Evolutionary conservation across 768 basidiomycete species (phyloP).

Genomic region (Leucocoprinus sp.): DNA sequence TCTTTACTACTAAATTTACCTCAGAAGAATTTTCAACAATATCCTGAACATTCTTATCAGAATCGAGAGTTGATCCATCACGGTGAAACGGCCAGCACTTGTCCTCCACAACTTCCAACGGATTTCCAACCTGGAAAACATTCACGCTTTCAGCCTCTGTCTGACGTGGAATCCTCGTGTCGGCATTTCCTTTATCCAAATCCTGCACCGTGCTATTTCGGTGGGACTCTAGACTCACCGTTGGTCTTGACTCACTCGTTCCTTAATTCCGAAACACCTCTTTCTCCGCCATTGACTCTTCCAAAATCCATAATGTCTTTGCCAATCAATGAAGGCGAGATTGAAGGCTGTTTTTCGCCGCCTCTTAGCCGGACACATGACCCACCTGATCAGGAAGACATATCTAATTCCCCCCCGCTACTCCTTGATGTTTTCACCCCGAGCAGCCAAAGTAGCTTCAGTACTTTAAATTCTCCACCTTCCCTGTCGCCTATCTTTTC

Average conservation of each 20-base stretch:
- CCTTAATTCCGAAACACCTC: constrained; percentile 21
- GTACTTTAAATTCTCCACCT: constrained; percentile 6
- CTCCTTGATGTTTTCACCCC: constrained; percentile 2
- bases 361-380: neutral
- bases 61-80: neutral
- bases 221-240: constrained; percentile 28
- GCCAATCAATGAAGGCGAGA: constrained; percentile 24
- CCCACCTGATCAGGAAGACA: neutral
- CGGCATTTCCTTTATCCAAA: neutral
- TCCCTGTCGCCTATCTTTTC: constrained; percentile 4
- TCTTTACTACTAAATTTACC: neutral
- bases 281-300: constrained; percentile 36
- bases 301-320: constrained; percentile 27
- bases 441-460: constrained; percentile 9
- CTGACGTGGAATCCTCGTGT: neutral
- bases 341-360: neutral
- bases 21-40: neutral
- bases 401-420: neutral
- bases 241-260: constrained; percentile 23
- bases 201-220: constrained; percentile 1
- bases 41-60: neutral
- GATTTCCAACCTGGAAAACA: neutral
- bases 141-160: neutral
- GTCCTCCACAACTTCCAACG: constrained; percentile 1
- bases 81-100: neutral